Evolutionary conservation across 345 rosid species (phyloP).

Genomic region (Eutrema yunnanense): DNA sequence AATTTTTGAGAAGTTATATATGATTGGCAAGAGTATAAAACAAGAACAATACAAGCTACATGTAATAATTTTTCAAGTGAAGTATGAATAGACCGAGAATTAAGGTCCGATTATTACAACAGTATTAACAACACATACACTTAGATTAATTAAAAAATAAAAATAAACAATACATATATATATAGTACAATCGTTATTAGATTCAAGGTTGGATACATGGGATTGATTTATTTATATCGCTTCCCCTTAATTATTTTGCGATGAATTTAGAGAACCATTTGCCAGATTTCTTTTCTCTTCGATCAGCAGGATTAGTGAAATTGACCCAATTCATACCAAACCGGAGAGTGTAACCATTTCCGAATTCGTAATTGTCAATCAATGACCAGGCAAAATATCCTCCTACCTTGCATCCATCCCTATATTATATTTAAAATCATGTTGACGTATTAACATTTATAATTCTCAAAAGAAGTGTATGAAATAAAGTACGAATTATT

Average conservation of each 20-base stretch:
- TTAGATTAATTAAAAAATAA: too few species aligned
- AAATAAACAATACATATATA: background rate
- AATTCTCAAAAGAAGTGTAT: background rate
- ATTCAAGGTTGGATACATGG: background rate
- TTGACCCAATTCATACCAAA: conserved; percentile 28
- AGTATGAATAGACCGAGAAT: too few species aligned
- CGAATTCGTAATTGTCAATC: conserved; percentile 19
- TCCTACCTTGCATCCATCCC: conserved; percentile 9
- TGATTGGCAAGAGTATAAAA: too few species aligned
- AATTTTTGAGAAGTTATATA: too few species aligned
- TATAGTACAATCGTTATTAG: background rate
- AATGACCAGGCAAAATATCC: conserved; percentile 18
- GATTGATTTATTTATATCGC: background rate
- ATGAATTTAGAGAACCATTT: conserved; percentile 34
- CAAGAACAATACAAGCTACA: too few species aligned
- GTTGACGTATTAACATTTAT: background rate
- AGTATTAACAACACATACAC: too few species aligned
- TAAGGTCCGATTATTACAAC: too few species aligned
- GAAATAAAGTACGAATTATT: background rate
- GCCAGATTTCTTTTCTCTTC: conserved; percentile 18
- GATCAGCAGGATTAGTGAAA: conserved; percentile 18
- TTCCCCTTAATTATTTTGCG: background rate
- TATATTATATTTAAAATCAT: background rate
- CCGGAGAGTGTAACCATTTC: conserved; percentile 14
- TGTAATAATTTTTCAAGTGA: too few species aligned